Percentiles rank a stretch among this genome's conserved stretches.
phyloP scores from a whole-genome alignment of 257 asterid genomes.

The Forsythia suspensa region DNA sequence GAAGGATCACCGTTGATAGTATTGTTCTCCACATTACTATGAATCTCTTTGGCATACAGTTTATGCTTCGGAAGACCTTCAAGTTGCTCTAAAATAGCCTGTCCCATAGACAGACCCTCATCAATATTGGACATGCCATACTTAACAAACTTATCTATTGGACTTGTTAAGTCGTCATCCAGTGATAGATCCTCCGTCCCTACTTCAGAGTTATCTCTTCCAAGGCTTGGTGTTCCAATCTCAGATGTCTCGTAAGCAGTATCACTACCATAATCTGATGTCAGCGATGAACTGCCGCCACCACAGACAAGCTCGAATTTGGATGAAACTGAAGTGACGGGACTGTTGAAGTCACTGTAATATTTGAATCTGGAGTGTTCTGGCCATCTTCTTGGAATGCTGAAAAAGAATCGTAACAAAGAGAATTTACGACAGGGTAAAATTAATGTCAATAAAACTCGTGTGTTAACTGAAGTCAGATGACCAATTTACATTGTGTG shows the following conservation, averaged over 20 bases:
- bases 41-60: constrained; percentile 38
- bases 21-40: constrained; percentile 34
- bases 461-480: neutral
- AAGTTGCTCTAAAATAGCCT: constrained; percentile 88
- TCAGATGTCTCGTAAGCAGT: constrained; percentile 93
- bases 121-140: constrained; percentile 94
- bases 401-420: constrained; percentile 34
- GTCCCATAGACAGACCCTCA: constrained; percentile 97
- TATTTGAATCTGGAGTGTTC: constrained; percentile 47
- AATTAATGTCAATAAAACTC: neutral
- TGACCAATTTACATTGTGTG: neutral
- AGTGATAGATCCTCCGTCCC: constrained; percentile 73
- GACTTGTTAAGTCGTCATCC: constrained; percentile 76
- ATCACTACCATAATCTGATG: constrained; percentile 93
- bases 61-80: constrained; percentile 75
- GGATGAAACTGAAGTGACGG: constrained; percentile 56
- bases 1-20: constrained; percentile 60
- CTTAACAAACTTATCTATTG: constrained; percentile 88
- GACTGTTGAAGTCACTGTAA: constrained; percentile 42
- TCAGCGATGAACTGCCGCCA: constrained; percentile 66
- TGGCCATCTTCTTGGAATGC: constrained; percentile 88
- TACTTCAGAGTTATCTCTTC: constrained; percentile 79
- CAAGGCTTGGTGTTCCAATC: constrained; percentile 69
- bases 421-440: constrained; percentile 7
- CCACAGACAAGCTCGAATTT: constrained; percentile 41